phyloP scores from a whole-genome alignment of 139 green algal genomes.

The Haematococcus lacustris region DNA sequence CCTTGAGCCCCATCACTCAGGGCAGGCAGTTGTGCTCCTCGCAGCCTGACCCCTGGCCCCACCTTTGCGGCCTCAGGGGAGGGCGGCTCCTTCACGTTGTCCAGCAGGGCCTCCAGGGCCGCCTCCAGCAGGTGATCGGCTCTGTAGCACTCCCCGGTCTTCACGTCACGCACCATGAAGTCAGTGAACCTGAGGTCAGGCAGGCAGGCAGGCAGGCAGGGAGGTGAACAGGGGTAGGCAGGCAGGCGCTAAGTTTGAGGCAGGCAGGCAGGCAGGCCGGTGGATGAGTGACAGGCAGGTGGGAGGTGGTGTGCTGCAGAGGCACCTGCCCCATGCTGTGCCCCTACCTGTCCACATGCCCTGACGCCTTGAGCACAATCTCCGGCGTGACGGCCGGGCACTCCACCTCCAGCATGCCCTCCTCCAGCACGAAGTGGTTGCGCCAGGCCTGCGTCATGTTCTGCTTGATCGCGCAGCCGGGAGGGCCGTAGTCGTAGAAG shows the following conservation, averaged over 20 bases:
- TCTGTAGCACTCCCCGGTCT: constrained; percentile 82
- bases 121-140: constrained; percentile 94
- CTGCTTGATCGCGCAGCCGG: constrained; percentile 93
- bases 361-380: constrained; percentile 83
- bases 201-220: too few species aligned
- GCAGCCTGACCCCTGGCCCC: constrained; percentile 1
- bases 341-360: constrained; percentile 84
- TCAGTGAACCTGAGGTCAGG: constrained; percentile 83
- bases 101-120: constrained; percentile 70
- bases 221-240: too few species aligned
- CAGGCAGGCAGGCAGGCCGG: too few species aligned
- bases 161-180: constrained; percentile 93
- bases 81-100: constrained; percentile 59
- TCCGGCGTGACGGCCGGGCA: constrained; percentile 96
- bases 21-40: too few species aligned
- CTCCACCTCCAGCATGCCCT: constrained; percentile 98
- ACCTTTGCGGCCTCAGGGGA: constrained; percentile 40
- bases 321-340: neutral
- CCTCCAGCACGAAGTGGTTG: constrained; percentile 96
- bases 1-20: too few species aligned
- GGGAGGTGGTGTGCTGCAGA: too few species aligned
- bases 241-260: too few species aligned
- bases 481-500: constrained; percentile 97
- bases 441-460: constrained; percentile 88
- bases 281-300: too few species aligned